These are phyloP conservation scores for Immersiporthe knoxdaviesiana DNA, from an alignment of 2,329 filamentous ascomycete species.

Conservation along the genomic window DNA sequence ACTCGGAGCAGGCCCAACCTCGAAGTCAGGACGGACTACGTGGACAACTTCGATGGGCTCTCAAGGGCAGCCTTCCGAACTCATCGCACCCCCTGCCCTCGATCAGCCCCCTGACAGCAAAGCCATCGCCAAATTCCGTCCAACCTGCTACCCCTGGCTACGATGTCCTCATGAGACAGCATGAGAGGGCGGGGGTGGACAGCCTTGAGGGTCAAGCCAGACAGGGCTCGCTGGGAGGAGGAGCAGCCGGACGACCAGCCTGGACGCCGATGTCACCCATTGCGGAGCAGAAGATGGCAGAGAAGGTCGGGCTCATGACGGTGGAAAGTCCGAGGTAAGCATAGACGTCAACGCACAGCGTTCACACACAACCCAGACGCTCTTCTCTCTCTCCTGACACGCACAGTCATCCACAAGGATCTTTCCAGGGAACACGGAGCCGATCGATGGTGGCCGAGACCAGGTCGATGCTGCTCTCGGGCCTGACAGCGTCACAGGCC, in stretches of 20 bases:
- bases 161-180: conserved; percentile 41
- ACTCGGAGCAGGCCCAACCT: conserved; percentile 39
- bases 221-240: conserved; percentile 8
- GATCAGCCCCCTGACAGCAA: conserved; percentile 39
- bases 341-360: not conserved
- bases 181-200: conserved; percentile 42
- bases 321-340: conserved; percentile 32
- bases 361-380: conserved; percentile 27
- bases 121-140: conserved; percentile 40
- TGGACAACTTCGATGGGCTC: conserved; percentile 32
- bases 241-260: conserved; percentile 29
- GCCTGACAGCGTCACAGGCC: conserved; percentile 30
- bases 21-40: conserved; percentile 39
- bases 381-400: conserved; percentile 26
- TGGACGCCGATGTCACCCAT: conserved; percentile 36
- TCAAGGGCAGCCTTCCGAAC: conserved; percentile 34
- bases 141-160: conserved; percentile 37
- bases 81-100: conserved; percentile 35
- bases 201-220: conserved; percentile 37
- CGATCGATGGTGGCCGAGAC: conserved; percentile 36
- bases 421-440: conserved; percentile 27
- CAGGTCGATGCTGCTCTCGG: conserved; percentile 39
- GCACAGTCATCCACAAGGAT: conserved; percentile 29
- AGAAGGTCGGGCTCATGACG: conserved; percentile 36
- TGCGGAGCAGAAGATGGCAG: conserved; percentile 35